phyloP scores from a whole-genome alignment of 2,329 filamentous ascomycete genomes.

The Cordyceps tenuipes region DNA sequence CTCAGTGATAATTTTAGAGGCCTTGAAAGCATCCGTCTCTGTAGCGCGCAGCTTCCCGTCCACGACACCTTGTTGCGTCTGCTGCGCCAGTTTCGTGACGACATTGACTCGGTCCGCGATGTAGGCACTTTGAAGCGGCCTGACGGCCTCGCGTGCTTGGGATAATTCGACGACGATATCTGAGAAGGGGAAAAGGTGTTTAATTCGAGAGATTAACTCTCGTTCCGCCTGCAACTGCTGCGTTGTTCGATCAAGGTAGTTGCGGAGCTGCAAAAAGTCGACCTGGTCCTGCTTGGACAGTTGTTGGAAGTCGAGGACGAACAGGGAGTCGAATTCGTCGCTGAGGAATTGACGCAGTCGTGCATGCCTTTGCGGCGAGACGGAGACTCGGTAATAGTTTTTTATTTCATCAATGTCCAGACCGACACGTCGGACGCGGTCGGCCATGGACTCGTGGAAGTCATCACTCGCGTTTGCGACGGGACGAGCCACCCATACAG shows the following conservation, averaged over 20 bases:
- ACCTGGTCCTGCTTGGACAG: slow-evolving; percentile 35
- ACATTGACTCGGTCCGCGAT: slow-evolving; percentile 34
- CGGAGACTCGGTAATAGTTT: slow-evolving; percentile 39
- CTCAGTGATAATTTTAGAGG: slow-evolving; percentile 32
- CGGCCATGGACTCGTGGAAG: slow-evolving; percentile 26
- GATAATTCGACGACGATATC: slow-evolving; percentile 33
- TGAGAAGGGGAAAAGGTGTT: slow-evolving; percentile 37
- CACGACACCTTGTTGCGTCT: slow-evolving; percentile 27
- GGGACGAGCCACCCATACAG: slow-evolving; percentile 15
- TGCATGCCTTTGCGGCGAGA: slow-evolving; percentile 32
- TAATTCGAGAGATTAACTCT: slow-evolving; percentile 27
- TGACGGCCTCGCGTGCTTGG: slow-evolving; percentile 38
- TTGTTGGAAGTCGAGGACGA: slow-evolving; percentile 19
- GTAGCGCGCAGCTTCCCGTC: slow-evolving; percentile 25
- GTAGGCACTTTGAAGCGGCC: slow-evolving; percentile 32
- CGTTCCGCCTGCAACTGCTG: slow-evolving; percentile 32
- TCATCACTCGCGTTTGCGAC: slow-evolving; percentile 5
- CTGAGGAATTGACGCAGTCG: slow-evolving; percentile 33
- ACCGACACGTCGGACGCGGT: slow-evolving; percentile 35
- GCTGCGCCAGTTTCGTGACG: slow-evolving; percentile 23
- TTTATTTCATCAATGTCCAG: slow-evolving; percentile 39
- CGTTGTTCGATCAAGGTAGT: slow-evolving; percentile 31
- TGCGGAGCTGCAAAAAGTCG: slow-evolving; percentile 42
- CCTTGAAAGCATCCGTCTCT: slow-evolving; percentile 38
- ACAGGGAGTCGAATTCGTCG: slow-evolving; percentile 29